A percentile compares a stretch with the other conserved stretches of the same genome.
Conservation (phyloP, 345 rosid genomes). For the Bruguiera sexangula region DNA sequence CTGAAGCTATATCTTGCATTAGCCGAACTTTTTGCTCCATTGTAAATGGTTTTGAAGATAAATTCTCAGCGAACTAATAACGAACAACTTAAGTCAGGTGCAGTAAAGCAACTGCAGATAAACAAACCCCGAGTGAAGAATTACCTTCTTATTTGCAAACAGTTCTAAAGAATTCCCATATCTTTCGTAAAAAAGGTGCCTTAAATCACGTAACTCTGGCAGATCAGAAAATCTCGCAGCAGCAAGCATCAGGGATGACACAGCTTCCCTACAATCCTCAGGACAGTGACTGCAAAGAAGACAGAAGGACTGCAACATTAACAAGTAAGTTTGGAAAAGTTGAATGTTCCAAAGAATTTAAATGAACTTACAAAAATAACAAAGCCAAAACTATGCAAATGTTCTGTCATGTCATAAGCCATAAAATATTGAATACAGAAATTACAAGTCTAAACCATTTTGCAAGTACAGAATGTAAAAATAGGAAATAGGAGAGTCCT, state of each 20-base stretch:
- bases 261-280: slow-evolving; percentile 76
- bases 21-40: slow-evolving; percentile 64
- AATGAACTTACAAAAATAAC: not conserved
- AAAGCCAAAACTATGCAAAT: not conserved
- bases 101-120: slow-evolving; percentile 6
- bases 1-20: slow-evolving; percentile 71
- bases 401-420: not conserved
- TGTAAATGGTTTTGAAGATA: slow-evolving; percentile 48
- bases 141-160: slow-evolving; percentile 73
- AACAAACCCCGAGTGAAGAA: slow-evolving; percentile 11
- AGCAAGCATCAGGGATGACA: slow-evolving; percentile 83
- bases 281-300: slow-evolving; percentile 66
- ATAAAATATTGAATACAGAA: not conserved
- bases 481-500: no score
- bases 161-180: slow-evolving; percentile 62
- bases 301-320: not conserved
- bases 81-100: slow-evolving; percentile 25
- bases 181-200: slow-evolving; percentile 77
- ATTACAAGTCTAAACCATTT: not conserved
- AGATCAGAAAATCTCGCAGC: slow-evolving; percentile 92
- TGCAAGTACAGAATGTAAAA: no score
- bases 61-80: slow-evolving; percentile 60
- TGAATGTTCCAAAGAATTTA: not conserved
- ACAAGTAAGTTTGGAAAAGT: no score
- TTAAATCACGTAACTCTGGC: slow-evolving; percentile 83